phyloP scores from a whole-genome alignment of 352 stramenopile genomes.

The Phytophthora uliginosa region DNA sequence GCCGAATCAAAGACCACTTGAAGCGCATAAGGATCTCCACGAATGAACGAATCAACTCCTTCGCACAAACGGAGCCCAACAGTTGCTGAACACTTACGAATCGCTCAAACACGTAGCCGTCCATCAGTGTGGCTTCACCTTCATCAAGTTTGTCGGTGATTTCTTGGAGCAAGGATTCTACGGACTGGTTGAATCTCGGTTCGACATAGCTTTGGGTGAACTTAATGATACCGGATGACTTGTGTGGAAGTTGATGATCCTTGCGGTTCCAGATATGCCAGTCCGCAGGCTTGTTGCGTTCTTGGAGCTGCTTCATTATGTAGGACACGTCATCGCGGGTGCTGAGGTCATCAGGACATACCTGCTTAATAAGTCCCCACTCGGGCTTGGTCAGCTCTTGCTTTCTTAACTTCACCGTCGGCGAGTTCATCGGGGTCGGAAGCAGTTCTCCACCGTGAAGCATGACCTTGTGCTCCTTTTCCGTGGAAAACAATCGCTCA shows the following conservation, averaged over 20 bases:
- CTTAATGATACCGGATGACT: conserved; percentile 11
- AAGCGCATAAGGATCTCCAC: conserved; percentile 26
- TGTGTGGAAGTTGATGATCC: not conserved
- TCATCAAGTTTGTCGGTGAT: conserved; percentile 13
- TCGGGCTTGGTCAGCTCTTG: not conserved
- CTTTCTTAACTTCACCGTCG: conserved; percentile 1
- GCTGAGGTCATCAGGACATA: conserved; percentile 20
- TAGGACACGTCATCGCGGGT: conserved; percentile 7
- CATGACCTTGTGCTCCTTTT: conserved; percentile 28
- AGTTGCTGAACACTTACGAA: conserved; percentile 26
- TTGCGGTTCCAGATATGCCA: conserved; percentile 35
- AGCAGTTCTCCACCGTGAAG: conserved; percentile 30
- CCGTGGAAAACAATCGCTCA: conserved; percentile 26
- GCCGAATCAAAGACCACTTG: conserved; percentile 21
- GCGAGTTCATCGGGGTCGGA: not conserved
- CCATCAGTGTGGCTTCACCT: conserved; percentile 16
- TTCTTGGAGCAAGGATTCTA: conserved; percentile 23
- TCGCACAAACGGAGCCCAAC: conserved; percentile 22
- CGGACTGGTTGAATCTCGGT: conserved; percentile 10
- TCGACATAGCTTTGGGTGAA: conserved; percentile 23
- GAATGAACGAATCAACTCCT: conserved; percentile 21
- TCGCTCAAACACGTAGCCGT: conserved; percentile 26
- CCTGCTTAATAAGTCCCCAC: conserved; percentile 27
- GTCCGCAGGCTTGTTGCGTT: not conserved
- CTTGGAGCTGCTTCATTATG: conserved; percentile 24